Conservation (phyloP, 2,329 filamentous ascomycete species). For the Fusarium torreyae region DNA sequence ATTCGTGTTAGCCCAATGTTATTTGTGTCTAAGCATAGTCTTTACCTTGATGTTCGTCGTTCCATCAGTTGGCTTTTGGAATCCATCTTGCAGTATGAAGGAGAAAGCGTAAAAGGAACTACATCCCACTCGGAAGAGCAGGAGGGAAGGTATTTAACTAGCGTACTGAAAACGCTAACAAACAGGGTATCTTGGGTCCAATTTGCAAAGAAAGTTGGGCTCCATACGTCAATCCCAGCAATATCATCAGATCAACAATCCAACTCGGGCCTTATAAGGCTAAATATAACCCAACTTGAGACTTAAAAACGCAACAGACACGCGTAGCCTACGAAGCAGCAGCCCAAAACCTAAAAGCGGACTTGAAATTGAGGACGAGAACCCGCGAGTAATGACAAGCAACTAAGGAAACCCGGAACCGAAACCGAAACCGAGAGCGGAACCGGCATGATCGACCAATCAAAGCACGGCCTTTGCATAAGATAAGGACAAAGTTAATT, state of each 20-base stretch:
- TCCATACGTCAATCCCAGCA: too few species aligned
- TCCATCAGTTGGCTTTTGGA: neutral
- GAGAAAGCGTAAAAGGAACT: neutral
- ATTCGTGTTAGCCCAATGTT: neutral
- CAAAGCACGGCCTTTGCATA: neutral
- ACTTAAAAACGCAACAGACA: neutral
- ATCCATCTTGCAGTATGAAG: neutral
- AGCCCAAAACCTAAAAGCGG: neutral
- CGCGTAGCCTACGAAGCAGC: neutral
- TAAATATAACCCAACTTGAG: too few species aligned
- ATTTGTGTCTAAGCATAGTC: too few species aligned
- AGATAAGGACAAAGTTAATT: neutral
- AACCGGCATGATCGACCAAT: neutral
- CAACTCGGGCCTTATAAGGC: too few species aligned
- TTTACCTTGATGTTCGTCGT: neutral
- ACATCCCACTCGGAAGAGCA: neutral
- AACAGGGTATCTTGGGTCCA: too few species aligned
- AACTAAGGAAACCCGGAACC: neutral
- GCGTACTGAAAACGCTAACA: neutral
- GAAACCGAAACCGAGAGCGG: constrained; percentile 14
- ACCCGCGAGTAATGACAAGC: neutral
- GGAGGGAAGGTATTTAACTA: neutral
- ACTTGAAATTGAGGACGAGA: neutral
- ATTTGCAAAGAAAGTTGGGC: too few species aligned
- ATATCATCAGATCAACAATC: too few species aligned